Evolutionary conservation across 345 rosid genomes (phyloP).

Genomic region (Eutrema heterophyllum): DNA sequence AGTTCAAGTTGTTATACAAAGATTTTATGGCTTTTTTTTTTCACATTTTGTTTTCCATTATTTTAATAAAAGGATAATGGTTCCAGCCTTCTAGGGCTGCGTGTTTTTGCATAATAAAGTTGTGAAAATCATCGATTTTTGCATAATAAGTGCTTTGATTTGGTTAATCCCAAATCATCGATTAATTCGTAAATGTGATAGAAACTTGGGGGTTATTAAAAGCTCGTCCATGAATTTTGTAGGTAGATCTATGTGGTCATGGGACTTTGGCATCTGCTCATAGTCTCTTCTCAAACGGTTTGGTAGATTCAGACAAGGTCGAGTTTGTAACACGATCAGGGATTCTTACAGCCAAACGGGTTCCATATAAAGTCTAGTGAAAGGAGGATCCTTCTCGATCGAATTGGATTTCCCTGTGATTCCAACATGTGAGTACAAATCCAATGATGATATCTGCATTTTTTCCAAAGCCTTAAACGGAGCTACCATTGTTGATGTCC

Average conservation of each 20-base stretch:
- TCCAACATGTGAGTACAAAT: constrained; percentile 35
- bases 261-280: constrained; percentile 84
- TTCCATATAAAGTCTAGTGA: constrained; percentile 20
- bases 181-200: background rate
- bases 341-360: constrained; percentile 52
- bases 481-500: constrained; percentile 45
- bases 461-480: constrained; percentile 48
- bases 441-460: constrained; percentile 24
- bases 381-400: constrained; percentile 31
- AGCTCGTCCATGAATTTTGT: background rate
- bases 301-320: constrained; percentile 43
- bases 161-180: too few relatives aligned
- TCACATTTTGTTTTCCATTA: too few relatives aligned
- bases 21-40: too few relatives aligned
- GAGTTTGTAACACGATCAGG: constrained; percentile 68
- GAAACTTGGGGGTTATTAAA: background rate
- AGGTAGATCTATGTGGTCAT: constrained; percentile 71
- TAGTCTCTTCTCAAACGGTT: constrained; percentile 43
- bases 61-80: too few relatives aligned
- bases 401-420: constrained; percentile 53
- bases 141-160: too few relatives aligned
- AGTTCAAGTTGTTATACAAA: too few relatives aligned
- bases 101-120: too few relatives aligned
- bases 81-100: too few relatives aligned
- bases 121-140: too few relatives aligned